Conservation (phyloP, 208 protist species). For the Trypanosoma lewisi region DNA sequence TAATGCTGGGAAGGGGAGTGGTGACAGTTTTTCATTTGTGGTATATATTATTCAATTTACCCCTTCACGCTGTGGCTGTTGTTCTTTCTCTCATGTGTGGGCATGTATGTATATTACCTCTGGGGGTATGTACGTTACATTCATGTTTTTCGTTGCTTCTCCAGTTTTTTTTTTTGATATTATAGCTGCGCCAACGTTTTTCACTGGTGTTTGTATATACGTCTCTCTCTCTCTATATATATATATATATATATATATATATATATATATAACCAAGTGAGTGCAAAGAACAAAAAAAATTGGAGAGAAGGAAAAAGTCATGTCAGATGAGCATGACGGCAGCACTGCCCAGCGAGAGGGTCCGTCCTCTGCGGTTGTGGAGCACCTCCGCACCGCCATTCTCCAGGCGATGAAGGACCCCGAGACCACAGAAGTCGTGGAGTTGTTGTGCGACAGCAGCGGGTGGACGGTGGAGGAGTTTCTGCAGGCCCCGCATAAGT, state of each 20-base stretch:
- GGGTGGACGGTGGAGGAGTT: slow-evolving; percentile 79
- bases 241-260: too few relatives aligned
- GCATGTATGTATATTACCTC: too few relatives aligned
- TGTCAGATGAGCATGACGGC: slow-evolving; percentile 13
- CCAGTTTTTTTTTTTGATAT: not conserved
- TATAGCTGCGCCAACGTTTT: not conserved
- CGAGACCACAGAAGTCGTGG: slow-evolving; percentile 58
- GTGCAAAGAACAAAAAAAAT: too few relatives aligned
- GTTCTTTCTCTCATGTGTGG: too few relatives aligned
- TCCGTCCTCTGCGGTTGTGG: slow-evolving; percentile 34
- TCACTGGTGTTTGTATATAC: not conserved
- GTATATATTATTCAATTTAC: too few relatives aligned
- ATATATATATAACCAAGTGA: too few relatives aligned
- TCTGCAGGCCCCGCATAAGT: slow-evolving; percentile 40
- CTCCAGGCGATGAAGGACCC: slow-evolving; percentile 36
- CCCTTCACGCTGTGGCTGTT: too few relatives aligned
- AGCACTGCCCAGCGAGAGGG: not conserved
- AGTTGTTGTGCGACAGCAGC: slow-evolving; percentile 77
- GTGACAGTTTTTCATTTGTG: too few relatives aligned
- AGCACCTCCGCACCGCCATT: slow-evolving; percentile 47
- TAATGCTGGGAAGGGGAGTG: too few relatives aligned
- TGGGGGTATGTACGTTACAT: too few relatives aligned
- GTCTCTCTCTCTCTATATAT: too few relatives aligned
- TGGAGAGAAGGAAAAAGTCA: too few relatives aligned
- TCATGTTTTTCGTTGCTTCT: not conserved